phyloP scores from a whole-genome alignment of 78 protist genomes.

The Chrysochromulina tobinii region DNA sequence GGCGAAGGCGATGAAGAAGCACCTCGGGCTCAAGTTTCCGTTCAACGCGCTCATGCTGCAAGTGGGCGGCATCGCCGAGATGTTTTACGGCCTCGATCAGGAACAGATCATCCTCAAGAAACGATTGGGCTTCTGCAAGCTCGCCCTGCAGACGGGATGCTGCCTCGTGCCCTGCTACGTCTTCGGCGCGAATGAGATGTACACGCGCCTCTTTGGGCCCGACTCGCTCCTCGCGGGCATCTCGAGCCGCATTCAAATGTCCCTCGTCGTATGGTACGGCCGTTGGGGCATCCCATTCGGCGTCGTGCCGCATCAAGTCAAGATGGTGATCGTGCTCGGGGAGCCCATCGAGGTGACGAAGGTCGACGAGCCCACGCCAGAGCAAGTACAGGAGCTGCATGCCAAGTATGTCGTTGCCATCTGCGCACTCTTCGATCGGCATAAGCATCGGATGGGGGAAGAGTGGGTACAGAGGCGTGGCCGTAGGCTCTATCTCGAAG shows the following conservation, averaged over 20 bases:
- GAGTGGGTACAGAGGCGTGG: neutral
- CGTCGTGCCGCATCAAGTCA: neutral
- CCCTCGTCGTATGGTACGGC: neutral
- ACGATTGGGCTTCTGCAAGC: neutral
- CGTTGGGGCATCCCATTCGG: neutral
- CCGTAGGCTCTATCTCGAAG: neutral
- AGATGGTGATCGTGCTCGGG: neutral
- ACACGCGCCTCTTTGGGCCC: neutral
- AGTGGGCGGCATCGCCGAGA: neutral
- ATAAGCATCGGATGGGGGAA: neutral
- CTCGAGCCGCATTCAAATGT: neutral
- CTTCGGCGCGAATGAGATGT: neutral
- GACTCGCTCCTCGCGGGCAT: neutral
- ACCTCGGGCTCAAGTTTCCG: neutral
- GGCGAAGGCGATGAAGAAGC: neutral
- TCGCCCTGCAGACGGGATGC: neutral
- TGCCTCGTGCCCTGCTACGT: neutral
- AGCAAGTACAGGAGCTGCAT: neutral
- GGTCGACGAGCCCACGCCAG: neutral
- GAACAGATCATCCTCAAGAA: neutral
- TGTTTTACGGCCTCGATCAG: neutral
- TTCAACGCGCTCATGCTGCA: neutral
- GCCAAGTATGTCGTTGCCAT: neutral
- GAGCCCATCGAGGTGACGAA: neutral
- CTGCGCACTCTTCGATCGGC: neutral